Evolutionary conservation across 805 yeast species (phyloP).

Genomic region (Candida mattraensis): DNA sequence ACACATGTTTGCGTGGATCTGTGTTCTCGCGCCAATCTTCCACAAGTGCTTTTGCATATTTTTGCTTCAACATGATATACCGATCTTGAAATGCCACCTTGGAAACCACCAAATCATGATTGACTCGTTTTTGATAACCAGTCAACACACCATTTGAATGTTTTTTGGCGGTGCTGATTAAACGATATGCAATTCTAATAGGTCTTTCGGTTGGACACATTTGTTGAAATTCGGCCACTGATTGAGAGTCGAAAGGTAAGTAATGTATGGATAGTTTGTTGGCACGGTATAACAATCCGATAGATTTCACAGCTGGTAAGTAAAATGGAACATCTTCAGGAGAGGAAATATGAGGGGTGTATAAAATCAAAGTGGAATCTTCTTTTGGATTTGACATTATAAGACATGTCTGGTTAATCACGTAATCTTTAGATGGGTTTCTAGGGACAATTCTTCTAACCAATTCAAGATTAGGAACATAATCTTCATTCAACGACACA

Average conservation of each 20-base stretch:
- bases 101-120: slow-evolving; percentile 83
- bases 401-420: slow-evolving; percentile 83
- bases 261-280: slow-evolving; percentile 69
- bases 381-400: slow-evolving; percentile 37
- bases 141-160: slow-evolving; percentile 81
- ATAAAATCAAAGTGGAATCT: slow-evolving; percentile 58
- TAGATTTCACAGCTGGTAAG: slow-evolving; percentile 80
- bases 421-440: slow-evolving; percentile 80
- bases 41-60: slow-evolving; percentile 72
- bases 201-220: slow-evolving; percentile 57
- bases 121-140: slow-evolving; percentile 86
- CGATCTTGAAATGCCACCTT: slow-evolving; percentile 80
- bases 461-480: slow-evolving; percentile 45
- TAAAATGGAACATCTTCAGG: slow-evolving; percentile 77
- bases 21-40: slow-evolving; percentile 91
- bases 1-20: slow-evolving; percentile 93
- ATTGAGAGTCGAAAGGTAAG: slow-evolving; percentile 51
- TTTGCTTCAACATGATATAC: slow-evolving; percentile 77
- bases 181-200: slow-evolving; percentile 76
- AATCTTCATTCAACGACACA: slow-evolving; percentile 32
- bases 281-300: slow-evolving; percentile 60
- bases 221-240: slow-evolving; percentile 26
- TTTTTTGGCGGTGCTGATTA: slow-evolving; percentile 75
- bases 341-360: slow-evolving; percentile 69
- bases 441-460: slow-evolving; percentile 91